These are phyloP conservation scores for Shiraia bambusicola DNA, from an alignment of 2,329 filamentous ascomycete genomes.

Conservation along the genomic window DNA sequence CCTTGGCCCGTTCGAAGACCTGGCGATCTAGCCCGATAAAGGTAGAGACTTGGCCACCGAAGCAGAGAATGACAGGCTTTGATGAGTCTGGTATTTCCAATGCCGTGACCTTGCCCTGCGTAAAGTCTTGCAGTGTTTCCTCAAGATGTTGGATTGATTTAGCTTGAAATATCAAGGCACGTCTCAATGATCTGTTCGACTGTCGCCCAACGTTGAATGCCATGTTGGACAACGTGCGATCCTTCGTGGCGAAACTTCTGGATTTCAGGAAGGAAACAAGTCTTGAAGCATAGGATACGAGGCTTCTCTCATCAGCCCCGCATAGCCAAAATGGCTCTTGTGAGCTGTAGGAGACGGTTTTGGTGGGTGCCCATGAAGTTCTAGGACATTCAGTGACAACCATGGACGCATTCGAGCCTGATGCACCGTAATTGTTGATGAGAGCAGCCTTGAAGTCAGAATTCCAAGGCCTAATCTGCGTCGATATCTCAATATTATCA, in stretches of 20 bases:
- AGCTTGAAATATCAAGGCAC: slow-evolving; percentile 3
- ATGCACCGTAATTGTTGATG: slow-evolving; percentile 29
- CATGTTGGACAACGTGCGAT: slow-evolving; percentile 6
- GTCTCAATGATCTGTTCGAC: slow-evolving; percentile 9
- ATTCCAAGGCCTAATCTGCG: slow-evolving; percentile 18
- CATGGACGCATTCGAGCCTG: slow-evolving; percentile 21
- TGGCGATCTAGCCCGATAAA: slow-evolving; percentile 8
- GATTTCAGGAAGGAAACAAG: background rate
- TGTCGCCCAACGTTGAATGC: slow-evolving; percentile 15
- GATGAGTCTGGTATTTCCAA: background rate
- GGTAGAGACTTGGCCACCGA: slow-evolving; percentile 21
- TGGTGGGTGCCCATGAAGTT: background rate
- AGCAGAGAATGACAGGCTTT: slow-evolving; percentile 18
- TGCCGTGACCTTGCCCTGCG: background rate
- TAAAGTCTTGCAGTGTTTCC: slow-evolving; percentile 5
- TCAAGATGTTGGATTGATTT: slow-evolving; percentile 4
- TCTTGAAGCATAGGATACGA: background rate
- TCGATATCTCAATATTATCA: too few species aligned
- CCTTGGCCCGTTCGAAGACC: slow-evolving; percentile 5
- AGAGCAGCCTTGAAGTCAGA: slow-evolving; percentile 5
- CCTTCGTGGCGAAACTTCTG: background rate
- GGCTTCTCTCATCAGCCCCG: background rate
- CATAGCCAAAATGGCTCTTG: slow-evolving; percentile 4
- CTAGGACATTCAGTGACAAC: slow-evolving; percentile 9
- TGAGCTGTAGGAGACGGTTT: background rate